Evolutionary conservation across 305 asterid genomes (phyloP), one percentile per base, ranked within the genome.

Genomic region (Petunia hybrid): DNA sequence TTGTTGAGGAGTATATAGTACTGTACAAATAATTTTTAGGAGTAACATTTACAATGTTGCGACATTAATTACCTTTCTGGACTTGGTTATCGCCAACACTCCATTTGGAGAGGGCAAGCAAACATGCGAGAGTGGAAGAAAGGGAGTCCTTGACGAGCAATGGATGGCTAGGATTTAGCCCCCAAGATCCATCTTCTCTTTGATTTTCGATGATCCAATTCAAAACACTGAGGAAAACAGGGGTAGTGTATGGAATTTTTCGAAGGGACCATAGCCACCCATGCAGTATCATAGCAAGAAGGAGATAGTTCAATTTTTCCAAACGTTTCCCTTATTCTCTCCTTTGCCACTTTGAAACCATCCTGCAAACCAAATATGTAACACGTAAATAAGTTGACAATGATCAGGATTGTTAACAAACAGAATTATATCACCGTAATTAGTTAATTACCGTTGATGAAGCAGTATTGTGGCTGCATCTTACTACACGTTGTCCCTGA

Each of bases 201-300:
- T 87, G 90, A 81, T 85, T 87, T 22, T 87, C 84, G 74, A 80
- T 40, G 5, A 87, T 76, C 92, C 92, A 89, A 64, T 85, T 78
- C 81, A 89, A 22, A 78, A 76, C 92, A 89, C 48, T 87, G 63
- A 0, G 86, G 86, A 66, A 87, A 89, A 62, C 84, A 59, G 2
- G 90, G 90, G 56, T 61, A 3, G 0, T 22, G n/a, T 4, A 42
- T 14, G 6, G 36, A 79, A 38, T 43, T 2, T 36, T 36, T 66
- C 9, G 86, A 57, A 43, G 89, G 90, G 41, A 89, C 85, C 92
- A 87, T 89, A 66, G 90, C 90, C 77, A 89, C 85, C 92, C 92
- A 89, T 8, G 90, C 89, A 1, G 89, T 89, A 82, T 87, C 92
- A 66, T 86, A 87, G 0, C 88, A 83, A 9, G 91, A 88, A 63